Base-by-base conservation (phyloP, 2,329 filamentous ascomycete species). In the Trichoderma harzianum region DNA sequence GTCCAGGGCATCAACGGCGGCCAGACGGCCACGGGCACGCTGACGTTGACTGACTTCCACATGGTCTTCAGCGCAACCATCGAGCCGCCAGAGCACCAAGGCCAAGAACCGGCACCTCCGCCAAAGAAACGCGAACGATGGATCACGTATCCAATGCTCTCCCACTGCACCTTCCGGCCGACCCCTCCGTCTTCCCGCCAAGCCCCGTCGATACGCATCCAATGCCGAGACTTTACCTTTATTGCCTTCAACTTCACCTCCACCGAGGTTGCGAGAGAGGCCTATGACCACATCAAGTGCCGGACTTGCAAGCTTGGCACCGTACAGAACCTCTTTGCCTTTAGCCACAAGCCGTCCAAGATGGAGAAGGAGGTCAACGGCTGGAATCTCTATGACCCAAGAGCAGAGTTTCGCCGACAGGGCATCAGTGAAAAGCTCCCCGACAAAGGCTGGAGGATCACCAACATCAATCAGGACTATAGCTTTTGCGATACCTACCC, bases 91-190 rank as follows among this genome's bases (percentile, higher is more conserved):
- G 69, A 78, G 67, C 16, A 43, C 7, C 39, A 78, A 18, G 36
- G 76, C 14, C 65, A 73, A 14, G 75, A 78, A 12, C 65, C 74
- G n/a, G 71, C 74, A 21, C 34, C 75, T 16, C 78, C 79, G 14
- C 79, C 80, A 5, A 82, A 79, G 73, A 77, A 77, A 65, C 82
- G 90, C 79, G 93, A 97, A 82, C 89, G 93, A 79, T 99, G 95
- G 93, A 93, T 98, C 70, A 95, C 96, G 18, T 99, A 95, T 81
- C 95, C 95, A 28, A 95, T 98, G 82, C 93, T 99, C 77, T 89
- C 89, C 53, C 89, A 91, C 78, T 97, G 95, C 82, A 89, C 88
- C 28, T 90, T 95, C 75, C 90, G 93, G 72, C 92, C 94, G 32
- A 90, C 91, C 61, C 91, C 92, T 21, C 86, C 89, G 7, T 85